phyloP scores from a whole-genome alignment of 1,284 basidiomycete genomes.

The Xerocomus minutiporus region DNA sequence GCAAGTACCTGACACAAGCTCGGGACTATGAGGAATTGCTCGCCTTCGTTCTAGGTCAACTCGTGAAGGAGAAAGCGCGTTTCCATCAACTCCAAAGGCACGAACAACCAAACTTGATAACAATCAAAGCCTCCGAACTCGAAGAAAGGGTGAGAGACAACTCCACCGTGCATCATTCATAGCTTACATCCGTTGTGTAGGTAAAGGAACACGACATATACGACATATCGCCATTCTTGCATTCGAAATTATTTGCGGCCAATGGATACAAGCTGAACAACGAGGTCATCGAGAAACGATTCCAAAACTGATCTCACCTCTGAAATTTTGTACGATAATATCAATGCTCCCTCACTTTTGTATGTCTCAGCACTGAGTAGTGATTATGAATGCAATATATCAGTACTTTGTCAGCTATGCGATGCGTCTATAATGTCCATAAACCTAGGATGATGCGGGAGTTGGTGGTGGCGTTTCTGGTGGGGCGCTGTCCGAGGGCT shows the following conservation, averaged over 20 bases:
- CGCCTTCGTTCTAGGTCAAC: conserved; percentile 88
- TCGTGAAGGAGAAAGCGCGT: conserved; percentile 93
- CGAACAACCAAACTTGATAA: conserved; percentile 71
- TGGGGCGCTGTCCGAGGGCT: conserved; percentile 4
- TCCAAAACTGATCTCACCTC: conserved; percentile 37
- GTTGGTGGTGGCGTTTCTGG: conserved; percentile 8
- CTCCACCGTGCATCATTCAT: not conserved
- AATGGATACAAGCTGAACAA: conserved; percentile 83
- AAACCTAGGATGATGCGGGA: conserved; percentile 22
- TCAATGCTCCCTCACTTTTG: conserved; percentile 9
- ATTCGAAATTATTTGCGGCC: conserved; percentile 77
- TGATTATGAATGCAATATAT: conserved; percentile 31
- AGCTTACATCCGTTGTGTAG: conserved; percentile 39
- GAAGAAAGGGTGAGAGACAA: conserved; percentile 66
- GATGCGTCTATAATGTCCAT: conserved; percentile 20
- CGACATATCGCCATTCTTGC: conserved; percentile 83
- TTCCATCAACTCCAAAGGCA: conserved; percentile 74
- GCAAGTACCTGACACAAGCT: conserved; percentile 94
- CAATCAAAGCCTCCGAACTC: conserved; percentile 73
- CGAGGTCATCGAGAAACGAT: conserved; percentile 66
- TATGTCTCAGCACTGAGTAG: conserved; percentile 27
- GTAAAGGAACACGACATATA: conserved; percentile 95
- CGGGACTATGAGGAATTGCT: conserved; percentile 95
- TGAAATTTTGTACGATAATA: conserved; percentile 4
- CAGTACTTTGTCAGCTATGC: conserved; percentile 16